Evolutionary conservation across 1,284 basidiomycete species (phyloP), one percentile per base, ranked within the genome.

Genomic region (Peniophora sp.): DNA sequence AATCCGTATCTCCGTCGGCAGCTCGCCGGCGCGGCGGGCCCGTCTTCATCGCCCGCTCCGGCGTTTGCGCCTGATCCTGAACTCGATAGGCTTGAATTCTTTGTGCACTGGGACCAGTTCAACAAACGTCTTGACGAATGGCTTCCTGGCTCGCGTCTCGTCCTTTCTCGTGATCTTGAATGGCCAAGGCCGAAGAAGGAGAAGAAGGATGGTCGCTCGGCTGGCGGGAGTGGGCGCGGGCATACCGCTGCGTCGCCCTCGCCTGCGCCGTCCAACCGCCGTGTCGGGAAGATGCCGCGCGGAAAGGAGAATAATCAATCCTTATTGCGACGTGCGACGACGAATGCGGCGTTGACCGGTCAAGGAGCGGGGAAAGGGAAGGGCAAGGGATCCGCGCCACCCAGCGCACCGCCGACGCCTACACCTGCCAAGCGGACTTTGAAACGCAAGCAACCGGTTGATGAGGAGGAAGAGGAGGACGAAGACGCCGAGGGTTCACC

Each of bases 41-140:
- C 52, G 19, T 27, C 41, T 17, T 23, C 55, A n/a, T 73, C 25
- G 69, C 72, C 25, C 73, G 73, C 45, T 68, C 53, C 45, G 53
- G 49, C 34, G 50, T 72, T 62, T 50, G 69, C 61, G 53, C 65
- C 69, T 56, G 79, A 72, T 58, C 79, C 75, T 48, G 89, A 80
- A 65, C 56, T 58, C 39, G 89, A 93, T 65, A 85, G 90, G 62
- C 79, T 83, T 63, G 94, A 98, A 67, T 97, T 87, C 74, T 98
- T 97, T 64, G 91, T 97, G 35, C 95, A 98, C 64, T 98, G 95
- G 84, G 91, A 96, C 62, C 84, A 92, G 60, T 97, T 97, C 77
- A 98, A 97, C 75, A 97, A 97, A 70, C 93, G 97, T 61, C 77
- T 99, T 48, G 97, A 99, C 67, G 97, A 97, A 58, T 99, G 97